Percentiles rank a stretch among this genome's conserved stretches.
phyloP scores from a whole-genome alignment of 768 basidiomycete species.

The Hemileccinum impolitum region DNA sequence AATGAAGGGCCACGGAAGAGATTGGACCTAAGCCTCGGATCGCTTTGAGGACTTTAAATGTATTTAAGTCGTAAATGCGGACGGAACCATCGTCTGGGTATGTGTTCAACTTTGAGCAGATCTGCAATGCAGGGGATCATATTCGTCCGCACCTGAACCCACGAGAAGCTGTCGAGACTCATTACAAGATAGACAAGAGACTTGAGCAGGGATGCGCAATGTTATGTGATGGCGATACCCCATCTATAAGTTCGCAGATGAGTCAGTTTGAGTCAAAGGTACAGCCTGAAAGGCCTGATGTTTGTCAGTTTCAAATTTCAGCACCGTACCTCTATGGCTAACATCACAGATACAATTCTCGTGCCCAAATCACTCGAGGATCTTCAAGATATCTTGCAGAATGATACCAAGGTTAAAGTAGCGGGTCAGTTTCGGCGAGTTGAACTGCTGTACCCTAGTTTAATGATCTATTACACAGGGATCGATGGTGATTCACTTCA shows the following conservation, averaged over 20 bases:
- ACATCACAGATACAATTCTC: slow-evolving; percentile 25
- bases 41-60: slow-evolving; percentile 60
- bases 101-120: slow-evolving; percentile 1
- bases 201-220: slow-evolving; percentile 45
- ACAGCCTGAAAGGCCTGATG: no score
- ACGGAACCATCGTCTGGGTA: slow-evolving; percentile 63
- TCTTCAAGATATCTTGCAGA: slow-evolving; percentile 47
- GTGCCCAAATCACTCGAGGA: slow-evolving; percentile 53
- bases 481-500: slow-evolving; percentile 58
- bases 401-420: slow-evolving; percentile 88
- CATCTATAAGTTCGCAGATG: slow-evolving; percentile 2
- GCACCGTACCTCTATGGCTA: slow-evolving; percentile 9
- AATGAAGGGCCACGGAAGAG: slow-evolving; percentile 55
- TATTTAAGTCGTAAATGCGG: slow-evolving; percentile 59
- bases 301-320: not conserved
- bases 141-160: slow-evolving; percentile 52
- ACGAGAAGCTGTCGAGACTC: slow-evolving; percentile 49
- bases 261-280: no score
- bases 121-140: not conserved
- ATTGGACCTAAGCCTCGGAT: slow-evolving; percentile 59
- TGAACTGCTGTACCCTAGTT: not conserved
- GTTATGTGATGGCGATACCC: slow-evolving; percentile 17
- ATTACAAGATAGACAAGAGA: slow-evolving; percentile 53
- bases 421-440: slow-evolving; percentile 57
- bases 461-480: slow-evolving; percentile 32